phyloP scores from a whole-genome alignment of 2,329 filamentous ascomycete genomes.

The Colletotrichum sp. region DNA sequence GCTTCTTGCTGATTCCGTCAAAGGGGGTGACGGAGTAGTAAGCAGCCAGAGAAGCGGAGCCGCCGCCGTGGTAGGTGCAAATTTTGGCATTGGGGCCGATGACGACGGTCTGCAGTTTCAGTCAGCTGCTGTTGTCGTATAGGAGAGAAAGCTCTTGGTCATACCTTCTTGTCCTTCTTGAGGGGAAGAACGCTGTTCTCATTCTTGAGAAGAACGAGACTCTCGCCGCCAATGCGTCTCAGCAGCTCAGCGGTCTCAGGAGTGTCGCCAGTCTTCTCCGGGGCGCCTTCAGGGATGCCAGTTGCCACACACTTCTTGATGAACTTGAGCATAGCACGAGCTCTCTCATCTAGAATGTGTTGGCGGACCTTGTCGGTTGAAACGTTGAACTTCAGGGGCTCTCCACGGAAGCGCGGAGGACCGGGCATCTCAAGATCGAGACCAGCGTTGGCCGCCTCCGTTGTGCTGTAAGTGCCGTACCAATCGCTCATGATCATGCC shows the following conservation, averaged over 20 bases:
- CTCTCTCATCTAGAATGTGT: constrained; percentile 63
- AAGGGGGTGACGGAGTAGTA: constrained; percentile 77
- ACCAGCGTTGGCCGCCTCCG: constrained; percentile 54
- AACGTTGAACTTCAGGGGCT: constrained; percentile 55
- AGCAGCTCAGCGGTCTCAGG: constrained; percentile 68
- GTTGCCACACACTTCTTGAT: constrained; percentile 61
- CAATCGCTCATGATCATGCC: constrained; percentile 66
- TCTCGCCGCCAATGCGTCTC: constrained; percentile 69
- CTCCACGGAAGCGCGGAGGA: constrained; percentile 55
- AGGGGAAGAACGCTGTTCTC: constrained; percentile 67
- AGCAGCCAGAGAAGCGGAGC: constrained; percentile 63
- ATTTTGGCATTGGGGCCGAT: constrained; percentile 64
- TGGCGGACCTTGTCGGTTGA: constrained; percentile 61
- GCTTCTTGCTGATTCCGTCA: constrained; percentile 68
- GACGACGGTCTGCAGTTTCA: constrained; percentile 49
- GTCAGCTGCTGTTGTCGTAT: background rate
- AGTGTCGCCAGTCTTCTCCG: constrained; percentile 61
- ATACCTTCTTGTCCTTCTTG: constrained; percentile 62
- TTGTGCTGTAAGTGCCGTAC: constrained; percentile 62
- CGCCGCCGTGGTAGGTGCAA: constrained; percentile 66
- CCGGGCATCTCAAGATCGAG: constrained; percentile 68
- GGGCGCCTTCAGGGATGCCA: constrained; percentile 58
- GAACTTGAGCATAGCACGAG: constrained; percentile 62
- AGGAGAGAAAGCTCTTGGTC: background rate
- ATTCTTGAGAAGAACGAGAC: constrained; percentile 78